Base-by-base conservation (phyloP, 371 early-diverging fungal genomes). In the Phascolomyces articulosus region DNA sequence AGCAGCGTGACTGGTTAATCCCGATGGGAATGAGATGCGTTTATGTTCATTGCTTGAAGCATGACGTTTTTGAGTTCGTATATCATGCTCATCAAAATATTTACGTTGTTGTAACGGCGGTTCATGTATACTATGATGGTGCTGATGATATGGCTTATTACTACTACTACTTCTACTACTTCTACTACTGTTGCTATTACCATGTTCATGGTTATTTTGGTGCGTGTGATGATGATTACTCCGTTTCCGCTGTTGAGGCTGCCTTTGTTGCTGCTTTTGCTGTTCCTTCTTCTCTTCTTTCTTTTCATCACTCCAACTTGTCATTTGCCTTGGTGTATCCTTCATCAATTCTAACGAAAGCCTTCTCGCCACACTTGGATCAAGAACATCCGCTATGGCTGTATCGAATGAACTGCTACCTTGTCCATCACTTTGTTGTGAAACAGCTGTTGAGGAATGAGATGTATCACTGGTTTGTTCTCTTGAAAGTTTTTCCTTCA, bases 271-370 rank as follows among this genome's bases (percentile, higher is more conserved):
- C 8, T 53, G 54, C 1, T 53, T 6, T 23, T 53, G 24, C 11
- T 28, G 27, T 16, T 53, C 23, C 27, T 28, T 4, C 54, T 28
- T 11, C 15, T 44, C 18, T 44, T 44, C 44, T 16, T 44, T 31
- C 38, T 47, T 38, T 61, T 47, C 60, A 49, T 60, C 61, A 53
- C 27, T 51, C 51, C 51, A 51, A 3, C 51, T 51, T 18, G 51
- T 24, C 26, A 51, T 9, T 47, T 40, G 26, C 26, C n/a, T 47
- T 28, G 61, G 29, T 3, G 40, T 48, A 34, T 60, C 53, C 28
- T 85, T 78, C 87, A 89, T 87, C 44, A 87, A 63, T 55, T 87
- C 86, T 63, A 89, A 70, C 1, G 89, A 89, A 7, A 87, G 65
- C 8, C 89, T 67, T 54, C 89, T 48, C 15, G 66, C 66, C 7